Conservation (phyloP, 164 flowering plant species). For the Umbilicus rupestris region DNA sequence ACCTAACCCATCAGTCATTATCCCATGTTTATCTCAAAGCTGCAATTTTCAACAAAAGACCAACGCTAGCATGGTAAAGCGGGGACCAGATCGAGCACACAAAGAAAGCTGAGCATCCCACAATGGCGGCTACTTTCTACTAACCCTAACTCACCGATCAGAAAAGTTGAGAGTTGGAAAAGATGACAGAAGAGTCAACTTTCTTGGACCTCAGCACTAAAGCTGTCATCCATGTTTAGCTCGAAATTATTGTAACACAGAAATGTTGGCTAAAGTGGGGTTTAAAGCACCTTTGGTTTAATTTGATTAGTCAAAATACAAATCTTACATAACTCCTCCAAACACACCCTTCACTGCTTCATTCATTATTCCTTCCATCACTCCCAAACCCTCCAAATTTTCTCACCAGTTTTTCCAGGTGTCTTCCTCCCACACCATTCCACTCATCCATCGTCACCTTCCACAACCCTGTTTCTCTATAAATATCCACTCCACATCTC, state of each 20-base stretch:
- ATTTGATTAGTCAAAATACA: background rate
- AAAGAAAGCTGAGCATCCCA: background rate
- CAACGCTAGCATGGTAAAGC: background rate
- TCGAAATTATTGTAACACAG: background rate
- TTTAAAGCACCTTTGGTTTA: background rate
- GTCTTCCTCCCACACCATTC: background rate
- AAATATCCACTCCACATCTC: conserved; percentile 3
- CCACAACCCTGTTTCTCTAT: background rate
- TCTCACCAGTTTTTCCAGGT: background rate
- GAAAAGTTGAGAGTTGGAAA: background rate
- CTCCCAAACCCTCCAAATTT: background rate
- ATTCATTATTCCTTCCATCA: background rate
- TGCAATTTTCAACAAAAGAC: background rate
- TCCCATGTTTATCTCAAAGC: background rate
- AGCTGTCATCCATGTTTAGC: background rate
- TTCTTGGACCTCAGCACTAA: background rate
- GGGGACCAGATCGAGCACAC: background rate
- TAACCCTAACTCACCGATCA: background rate
- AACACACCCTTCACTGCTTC: background rate
- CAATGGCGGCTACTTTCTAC: background rate
- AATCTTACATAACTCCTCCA: background rate
- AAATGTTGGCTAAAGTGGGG: background rate
- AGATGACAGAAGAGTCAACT: background rate
- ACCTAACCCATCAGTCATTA: background rate
- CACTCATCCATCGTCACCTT: background rate